Evolutionary conservation across 2,329 filamentous ascomycete genomes (phyloP).

Genomic region (Pseudogymnoascus sp.): DNA sequence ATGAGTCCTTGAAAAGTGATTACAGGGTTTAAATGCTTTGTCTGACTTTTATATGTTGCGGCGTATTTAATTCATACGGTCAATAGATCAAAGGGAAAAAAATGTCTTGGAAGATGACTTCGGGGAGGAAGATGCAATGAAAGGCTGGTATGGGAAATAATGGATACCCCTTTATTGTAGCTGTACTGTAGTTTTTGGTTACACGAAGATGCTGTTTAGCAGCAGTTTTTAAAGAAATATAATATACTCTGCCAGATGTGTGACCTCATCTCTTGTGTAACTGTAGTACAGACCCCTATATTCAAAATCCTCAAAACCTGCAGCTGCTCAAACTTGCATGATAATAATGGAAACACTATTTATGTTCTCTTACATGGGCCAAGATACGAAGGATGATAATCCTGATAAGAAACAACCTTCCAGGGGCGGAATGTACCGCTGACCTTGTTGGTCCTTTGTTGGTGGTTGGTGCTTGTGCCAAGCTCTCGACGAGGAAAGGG

Average conservation of each 20-base stretch:
- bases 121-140: not conserved
- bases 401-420: not conserved
- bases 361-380: not conserved
- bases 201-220: not conserved
- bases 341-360: not conserved
- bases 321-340: not conserved
- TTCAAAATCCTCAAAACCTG: not conserved
- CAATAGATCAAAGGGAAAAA: not conserved
- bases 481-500: not conserved
- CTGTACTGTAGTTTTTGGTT: not conserved
- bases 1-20: not conserved
- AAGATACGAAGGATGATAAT: not conserved
- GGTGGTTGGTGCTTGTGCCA: not conserved
- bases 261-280: not conserved
- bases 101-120: not conserved
- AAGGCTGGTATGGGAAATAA: not conserved
- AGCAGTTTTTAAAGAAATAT: not conserved
- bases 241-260: not conserved
- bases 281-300: not conserved
- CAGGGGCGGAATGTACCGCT: not conserved
- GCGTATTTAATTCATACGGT: not conserved
- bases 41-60: not conserved
- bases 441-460: not conserved
- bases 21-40: not conserved
- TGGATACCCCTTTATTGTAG: not conserved